These are phyloP conservation scores for Gremmenia infestans DNA, from an alignment of 2,329 filamentous ascomycete species.

Conservation along the genomic window DNA sequence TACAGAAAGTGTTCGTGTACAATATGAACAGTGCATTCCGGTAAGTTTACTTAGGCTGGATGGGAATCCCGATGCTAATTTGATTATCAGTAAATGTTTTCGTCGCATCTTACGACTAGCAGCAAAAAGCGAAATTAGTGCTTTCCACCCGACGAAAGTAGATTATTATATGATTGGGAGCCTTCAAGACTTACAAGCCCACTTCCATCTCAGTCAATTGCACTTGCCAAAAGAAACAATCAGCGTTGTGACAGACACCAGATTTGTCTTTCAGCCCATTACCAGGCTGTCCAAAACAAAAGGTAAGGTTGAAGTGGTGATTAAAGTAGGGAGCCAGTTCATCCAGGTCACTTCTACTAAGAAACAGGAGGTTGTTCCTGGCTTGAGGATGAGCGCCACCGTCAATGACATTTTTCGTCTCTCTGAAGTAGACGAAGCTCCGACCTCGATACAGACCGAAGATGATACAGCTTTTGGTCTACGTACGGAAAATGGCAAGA, in stretches of 20 bases:
- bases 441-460: slow-evolving; percentile 58
- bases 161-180: slow-evolving; percentile 63
- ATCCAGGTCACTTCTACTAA: slow-evolving; percentile 65
- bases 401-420: slow-evolving; percentile 68
- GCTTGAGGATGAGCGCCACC: slow-evolving; percentile 55
- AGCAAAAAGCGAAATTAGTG: slow-evolving; percentile 53
- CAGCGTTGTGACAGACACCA: slow-evolving; percentile 60
- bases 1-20: slow-evolving; percentile 62
- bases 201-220: slow-evolving; percentile 62
- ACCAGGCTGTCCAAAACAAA: slow-evolving; percentile 63
- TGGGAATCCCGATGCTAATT: slow-evolving; percentile 44
- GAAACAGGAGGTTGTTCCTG: slow-evolving; percentile 63
- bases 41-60: slow-evolving; percentile 51
- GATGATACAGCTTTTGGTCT: slow-evolving; percentile 65
- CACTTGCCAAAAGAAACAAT: slow-evolving; percentile 67
- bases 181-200: slow-evolving; percentile 58
- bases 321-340: slow-evolving; percentile 65
- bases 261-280: slow-evolving; percentile 61
- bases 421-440: slow-evolving; percentile 62
- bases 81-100: slow-evolving; percentile 51
- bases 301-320: slow-evolving; percentile 64
- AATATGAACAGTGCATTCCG: slow-evolving; percentile 69
- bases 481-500: slow-evolving; percentile 63
- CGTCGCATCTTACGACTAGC: slow-evolving; percentile 57
- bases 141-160: slow-evolving; percentile 60